phyloP scores from a whole-genome alignment of 129 eudicot species.

The Centaurea solstitialis region DNA sequence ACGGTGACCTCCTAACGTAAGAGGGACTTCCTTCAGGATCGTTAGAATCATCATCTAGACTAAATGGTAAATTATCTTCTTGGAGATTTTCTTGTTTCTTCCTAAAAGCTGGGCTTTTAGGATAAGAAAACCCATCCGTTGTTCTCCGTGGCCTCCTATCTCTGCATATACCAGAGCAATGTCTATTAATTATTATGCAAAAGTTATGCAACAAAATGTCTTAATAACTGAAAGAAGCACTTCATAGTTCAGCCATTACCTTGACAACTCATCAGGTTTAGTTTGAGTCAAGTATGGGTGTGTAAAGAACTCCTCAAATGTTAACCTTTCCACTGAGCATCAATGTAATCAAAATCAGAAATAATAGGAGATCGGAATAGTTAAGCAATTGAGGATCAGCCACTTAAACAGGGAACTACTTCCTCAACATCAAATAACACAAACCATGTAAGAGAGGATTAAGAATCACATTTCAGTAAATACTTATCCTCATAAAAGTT shows the following conservation, averaged over 20 bases:
- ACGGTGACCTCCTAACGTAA: constrained; percentile 42
- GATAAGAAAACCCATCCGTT: constrained; percentile 41
- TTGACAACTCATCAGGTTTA: constrained; percentile 44
- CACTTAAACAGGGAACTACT: neutral
- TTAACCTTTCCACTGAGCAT: constrained; percentile 79
- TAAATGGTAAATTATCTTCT: constrained; percentile 81
- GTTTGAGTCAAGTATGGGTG: constrained; percentile 66
- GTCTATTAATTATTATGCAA: constrained; percentile 6
- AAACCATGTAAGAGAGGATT: no score
- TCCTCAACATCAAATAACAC: no score
- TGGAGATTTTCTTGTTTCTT: constrained; percentile 56
- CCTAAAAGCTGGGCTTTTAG: constrained; percentile 43
- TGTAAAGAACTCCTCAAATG: constrained; percentile 85
- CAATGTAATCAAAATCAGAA: constrained; percentile 13
- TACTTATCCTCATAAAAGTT: no score
- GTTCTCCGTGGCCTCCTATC: constrained; percentile 43
- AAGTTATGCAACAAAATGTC: neutral
- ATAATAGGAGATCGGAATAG: neutral
- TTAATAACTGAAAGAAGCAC: neutral
- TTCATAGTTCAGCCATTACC: constrained; percentile 33
- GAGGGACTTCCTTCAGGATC: constrained; percentile 67
- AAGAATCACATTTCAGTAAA: no score
- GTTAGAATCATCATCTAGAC: constrained; percentile 74
- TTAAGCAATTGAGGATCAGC: neutral
- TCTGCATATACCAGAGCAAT: constrained; percentile 34